Base-by-base conservation (phyloP, 176 grass and related monocot genomes). In the Eragrostis nindensis region DNA sequence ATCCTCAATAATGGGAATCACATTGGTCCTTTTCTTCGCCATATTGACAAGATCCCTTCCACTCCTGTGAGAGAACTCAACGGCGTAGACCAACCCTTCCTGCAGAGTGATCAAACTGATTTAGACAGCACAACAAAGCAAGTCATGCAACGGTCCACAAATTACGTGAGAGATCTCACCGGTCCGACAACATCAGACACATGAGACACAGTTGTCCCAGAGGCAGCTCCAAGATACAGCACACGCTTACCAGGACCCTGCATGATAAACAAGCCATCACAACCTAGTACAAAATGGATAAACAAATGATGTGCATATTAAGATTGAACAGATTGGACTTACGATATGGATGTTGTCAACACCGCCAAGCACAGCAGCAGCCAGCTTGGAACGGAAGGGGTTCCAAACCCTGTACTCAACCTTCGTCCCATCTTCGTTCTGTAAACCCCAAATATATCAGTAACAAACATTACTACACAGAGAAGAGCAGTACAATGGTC, bases 51-150 rank as follows among this genome's bases (percentile, higher is more conserved):
- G 87, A 52, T 98, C 95, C 17, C 95, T 84, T 5, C 95, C 95
- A 84, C 95, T 98, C 61, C 90, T 87, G 80, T 98, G 95, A 3
- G 95, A 98, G 82, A 98, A 98, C 86, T 98, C 95, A 67, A 98
- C 95, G 3, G 95, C 92, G 83, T 94, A 98, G 16, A 98, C 95
- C 62, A 93, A 60, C 5, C 95, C 90, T 29, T 68, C 83, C 95
- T 98, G 90, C 21, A 74, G 62, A 81, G 3, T 1, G 0, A 21
- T 5, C 1, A 1, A 29, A 30, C 21, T 43, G 0, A 15, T 38
- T 54, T 74, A 8, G 45, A 19, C 30, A 41, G 0, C 29, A 73
- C 5, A 62, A 26, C 0, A 56, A 38, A 66, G 0, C 0, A 57
- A 24, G 7, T 1, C 5, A 9, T 0, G 0, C 1, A 7, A 8